phyloP scores from a whole-genome alignment of 805 yeast species.

The Candida tammaniensis region DNA sequence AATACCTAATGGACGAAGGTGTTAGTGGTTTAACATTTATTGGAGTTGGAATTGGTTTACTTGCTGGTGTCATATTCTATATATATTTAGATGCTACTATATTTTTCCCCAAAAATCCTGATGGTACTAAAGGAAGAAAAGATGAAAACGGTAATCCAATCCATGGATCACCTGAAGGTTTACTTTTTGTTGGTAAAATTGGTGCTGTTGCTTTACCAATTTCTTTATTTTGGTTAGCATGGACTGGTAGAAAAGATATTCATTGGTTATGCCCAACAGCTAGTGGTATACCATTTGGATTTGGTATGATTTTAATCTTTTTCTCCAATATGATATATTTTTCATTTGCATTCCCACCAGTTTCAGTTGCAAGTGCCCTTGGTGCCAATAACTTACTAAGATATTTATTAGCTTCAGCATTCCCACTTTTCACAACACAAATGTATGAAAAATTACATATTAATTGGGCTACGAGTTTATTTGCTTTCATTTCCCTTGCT shows the following conservation, averaged over 20 bases:
- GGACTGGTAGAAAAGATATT: slow-evolving; percentile 60
- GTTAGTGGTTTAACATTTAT: slow-evolving; percentile 67
- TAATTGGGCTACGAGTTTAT: slow-evolving; percentile 76
- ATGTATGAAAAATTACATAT: slow-evolving; percentile 71
- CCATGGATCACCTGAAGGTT: slow-evolving; percentile 58
- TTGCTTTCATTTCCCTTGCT: slow-evolving; percentile 63
- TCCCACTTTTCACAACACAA: slow-evolving; percentile 84
- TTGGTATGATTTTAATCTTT: slow-evolving; percentile 69
- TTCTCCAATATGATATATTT: slow-evolving; percentile 69
- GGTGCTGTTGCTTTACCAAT: slow-evolving; percentile 69
- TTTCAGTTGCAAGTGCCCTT: slow-evolving; percentile 77
- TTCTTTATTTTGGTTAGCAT: slow-evolving; percentile 76
- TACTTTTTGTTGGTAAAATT: slow-evolving; percentile 58
- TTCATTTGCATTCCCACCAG: slow-evolving; percentile 69
- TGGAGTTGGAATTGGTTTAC: slow-evolving; percentile 68
- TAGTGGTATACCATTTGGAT: slow-evolving; percentile 78
- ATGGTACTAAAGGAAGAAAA: slow-evolving; percentile 57
- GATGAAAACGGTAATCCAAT: slow-evolving; percentile 55
- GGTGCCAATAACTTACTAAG: slow-evolving; percentile 85
- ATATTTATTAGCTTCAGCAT: slow-evolving; percentile 70
- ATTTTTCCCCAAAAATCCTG: slow-evolving; percentile 56
- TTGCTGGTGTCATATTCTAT: slow-evolving; percentile 53
- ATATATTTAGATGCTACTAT: slow-evolving; percentile 45
- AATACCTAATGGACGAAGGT: slow-evolving; percentile 57
- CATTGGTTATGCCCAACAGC: slow-evolving; percentile 78